Evolutionary conservation across 148 eudicot genomes (phyloP).

Genomic region (Dianthus caryophyllus): DNA sequence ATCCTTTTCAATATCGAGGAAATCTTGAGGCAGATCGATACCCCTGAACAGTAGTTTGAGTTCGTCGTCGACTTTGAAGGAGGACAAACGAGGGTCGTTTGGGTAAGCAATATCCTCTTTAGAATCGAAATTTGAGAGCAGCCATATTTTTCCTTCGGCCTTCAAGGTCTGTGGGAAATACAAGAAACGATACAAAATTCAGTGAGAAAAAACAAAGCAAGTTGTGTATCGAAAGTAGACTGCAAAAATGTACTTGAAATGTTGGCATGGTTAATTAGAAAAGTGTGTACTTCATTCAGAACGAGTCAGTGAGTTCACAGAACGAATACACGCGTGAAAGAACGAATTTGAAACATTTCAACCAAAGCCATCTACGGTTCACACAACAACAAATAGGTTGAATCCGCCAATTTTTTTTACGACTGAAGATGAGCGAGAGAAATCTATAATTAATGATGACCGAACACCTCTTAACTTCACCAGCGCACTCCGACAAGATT

Average conservation of each 20-base stretch:
- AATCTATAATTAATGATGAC: not conserved
- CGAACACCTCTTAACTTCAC: not conserved
- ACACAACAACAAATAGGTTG: too few relatives aligned
- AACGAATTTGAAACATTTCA: too few relatives aligned
- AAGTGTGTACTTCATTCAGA: too few relatives aligned
- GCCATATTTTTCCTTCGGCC: constrained; percentile 56
- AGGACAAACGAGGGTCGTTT: constrained; percentile 46
- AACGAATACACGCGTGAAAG: too few relatives aligned
- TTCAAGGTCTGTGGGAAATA: constrained; percentile 39
- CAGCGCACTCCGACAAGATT: not conserved
- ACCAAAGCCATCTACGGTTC: too few relatives aligned
- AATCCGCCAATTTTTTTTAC: not conserved
- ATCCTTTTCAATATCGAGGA: constrained; percentile 67
- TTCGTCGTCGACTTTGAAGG: constrained; percentile 56
- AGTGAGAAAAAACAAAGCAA: not conserved
- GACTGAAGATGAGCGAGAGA: not conserved
- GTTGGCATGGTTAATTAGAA: not conserved
- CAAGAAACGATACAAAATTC: not conserved
- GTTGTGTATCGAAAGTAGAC: not conserved
- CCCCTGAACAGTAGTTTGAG: constrained; percentile 48
- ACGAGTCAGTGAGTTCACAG: too few relatives aligned
- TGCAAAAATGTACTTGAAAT: not conserved
- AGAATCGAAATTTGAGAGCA: constrained; percentile 60
- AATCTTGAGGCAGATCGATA: constrained; percentile 58
- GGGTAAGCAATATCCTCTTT: constrained; percentile 74